Evolutionary conservation across 345 rosid genomes (phyloP), one percentile per base, ranked within the genome.

Genomic region (Acer campestre): DNA sequence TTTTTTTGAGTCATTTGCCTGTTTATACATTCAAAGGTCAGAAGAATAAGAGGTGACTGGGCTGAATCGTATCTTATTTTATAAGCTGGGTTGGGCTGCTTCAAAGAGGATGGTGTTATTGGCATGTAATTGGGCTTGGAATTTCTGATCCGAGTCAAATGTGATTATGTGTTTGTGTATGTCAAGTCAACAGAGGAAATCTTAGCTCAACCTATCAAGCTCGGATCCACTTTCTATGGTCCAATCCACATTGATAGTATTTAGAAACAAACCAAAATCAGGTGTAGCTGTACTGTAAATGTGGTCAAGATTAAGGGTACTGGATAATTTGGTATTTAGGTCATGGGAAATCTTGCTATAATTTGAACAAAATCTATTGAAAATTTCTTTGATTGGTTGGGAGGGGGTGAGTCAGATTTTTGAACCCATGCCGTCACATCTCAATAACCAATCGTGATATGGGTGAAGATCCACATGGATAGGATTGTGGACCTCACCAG

Each of bases 401-500:
- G 70, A 44, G 29, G 71, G 13, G 75, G 13, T 59, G 29, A 23
- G 48, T 64, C 12, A 35, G 73, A 74, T 38, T 62, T 78, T 70
- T 16, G 40, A 74, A 31, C 23, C 27, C 44, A 17, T 44, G 61
- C 16, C 64, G 61, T 58, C 71, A 71, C 65, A 68, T 61, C 58
- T 67, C 58, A 63, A 17, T 55, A 71, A 27, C 82, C 82, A 80
- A 82, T 78, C 63, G 75, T 67, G 66, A 68, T 51, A 6, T 16
- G 31, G 61, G 13, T 51, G 79, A 75, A 55, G 76, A 84, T 81
- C 79, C 66, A 79, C 81, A 58, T 53, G 70, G 83, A 82, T 77
- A 79, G 77, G 66, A 76, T 62, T 64, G 79, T 73, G 82, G 84
- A 42, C 82, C 82, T 65, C 70, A 42, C 65, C 74, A 40, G 11